Evolutionary conservation across 179 eudicot species (phyloP).

Genomic region (Dionaea muscipula): DNA sequence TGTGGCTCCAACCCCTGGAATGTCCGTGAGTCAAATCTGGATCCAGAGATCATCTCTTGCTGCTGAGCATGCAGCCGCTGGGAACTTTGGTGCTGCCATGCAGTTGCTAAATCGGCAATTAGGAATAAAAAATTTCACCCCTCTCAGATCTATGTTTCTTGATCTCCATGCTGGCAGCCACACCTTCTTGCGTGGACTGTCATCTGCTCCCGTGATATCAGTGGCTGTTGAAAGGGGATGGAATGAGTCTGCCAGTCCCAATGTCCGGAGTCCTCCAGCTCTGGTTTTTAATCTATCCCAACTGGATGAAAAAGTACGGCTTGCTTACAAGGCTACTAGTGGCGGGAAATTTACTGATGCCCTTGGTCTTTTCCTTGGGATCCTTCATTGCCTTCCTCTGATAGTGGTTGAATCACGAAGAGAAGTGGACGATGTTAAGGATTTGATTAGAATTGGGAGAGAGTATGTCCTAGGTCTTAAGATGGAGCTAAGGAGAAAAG

Average conservation of each 20-base stretch:
- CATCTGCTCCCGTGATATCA: constrained; percentile 63
- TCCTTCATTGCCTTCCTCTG: constrained; percentile 57
- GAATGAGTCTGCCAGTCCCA: constrained; percentile 71
- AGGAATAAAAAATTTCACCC: constrained; percentile 68
- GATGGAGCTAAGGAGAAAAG: constrained; percentile 57
- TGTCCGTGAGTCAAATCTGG: constrained; percentile 95
- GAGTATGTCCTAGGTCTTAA: constrained; percentile 68
- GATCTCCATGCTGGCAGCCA: constrained; percentile 90
- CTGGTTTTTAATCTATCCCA: constrained; percentile 60
- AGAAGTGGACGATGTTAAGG: constrained; percentile 74
- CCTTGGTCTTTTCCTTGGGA: constrained; percentile 36
- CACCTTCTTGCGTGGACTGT: constrained; percentile 48
- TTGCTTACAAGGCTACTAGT: constrained; percentile 50
- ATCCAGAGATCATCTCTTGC: constrained; percentile 81
- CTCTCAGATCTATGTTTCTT: constrained; percentile 59
- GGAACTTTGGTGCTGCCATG: constrained; percentile 95
- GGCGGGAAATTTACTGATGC: constrained; percentile 60
- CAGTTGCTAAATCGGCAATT: constrained; percentile 75
- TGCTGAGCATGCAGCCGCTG: constrained; percentile 94
- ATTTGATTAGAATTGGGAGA: constrained; percentile 58
- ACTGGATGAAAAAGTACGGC: constrained; percentile 67
- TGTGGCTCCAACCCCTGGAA: constrained; percentile 62
- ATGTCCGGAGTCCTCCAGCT: constrained; percentile 80
- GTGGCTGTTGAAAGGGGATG: constrained; percentile 80
- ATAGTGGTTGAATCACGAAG: constrained; percentile 61